Base-by-base conservation (phyloP, 2,329 filamentous ascomycete genomes). In the Samsoniella hepiali region DNA sequence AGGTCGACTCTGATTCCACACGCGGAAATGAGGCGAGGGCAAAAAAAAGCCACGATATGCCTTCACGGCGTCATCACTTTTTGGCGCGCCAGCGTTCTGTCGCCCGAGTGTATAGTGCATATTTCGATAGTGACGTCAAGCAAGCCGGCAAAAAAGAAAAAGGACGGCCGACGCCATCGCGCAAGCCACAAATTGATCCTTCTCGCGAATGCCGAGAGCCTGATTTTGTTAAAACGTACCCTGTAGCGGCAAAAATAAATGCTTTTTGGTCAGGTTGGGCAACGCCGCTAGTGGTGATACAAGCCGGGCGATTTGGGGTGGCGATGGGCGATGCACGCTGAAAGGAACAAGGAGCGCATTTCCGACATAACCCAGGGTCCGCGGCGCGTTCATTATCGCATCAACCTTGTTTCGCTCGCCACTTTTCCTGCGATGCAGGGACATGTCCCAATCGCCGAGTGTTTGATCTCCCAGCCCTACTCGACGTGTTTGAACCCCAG, bases 11-110 rank as follows among this genome's bases (percentile, higher is more conserved):
- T 51, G 49, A 17, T 49, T 49, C 45, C 27, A 17, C 27, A 53
- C 8, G 31, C 7, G 50, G 4, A 15, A 53, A 11, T 22, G 45
- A 8, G 27, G 45, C 11, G 45, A 49, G 27, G 45, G 27, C 15
- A 31, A 51, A 31, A 22, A 31, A 29, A 53, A 45, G 49, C 49
- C 38, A 54, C 31, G 49, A 61, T 31, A 32, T 34, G 49, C 58
- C 22, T 36, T 61, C 49, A 34, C 11, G n/a, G 58, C 58, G 38
- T 61, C 58, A 61, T 54, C 38, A 61, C 58, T 54, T 36, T 44
- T 8, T 22, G 17, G 38, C 34, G 27, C n/a, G 27, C n/a, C 29
- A 3, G n/a, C 38, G 38, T 13, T 13, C 58, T 17, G 22, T 60
- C 5, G 38, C 58, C 27, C 10, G 29, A 15, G n/a, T 44, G 11